These are phyloP conservation scores for Camillea tinctor DNA, from an alignment of 2,329 filamentous ascomycete species.

Conservation along the genomic window DNA sequence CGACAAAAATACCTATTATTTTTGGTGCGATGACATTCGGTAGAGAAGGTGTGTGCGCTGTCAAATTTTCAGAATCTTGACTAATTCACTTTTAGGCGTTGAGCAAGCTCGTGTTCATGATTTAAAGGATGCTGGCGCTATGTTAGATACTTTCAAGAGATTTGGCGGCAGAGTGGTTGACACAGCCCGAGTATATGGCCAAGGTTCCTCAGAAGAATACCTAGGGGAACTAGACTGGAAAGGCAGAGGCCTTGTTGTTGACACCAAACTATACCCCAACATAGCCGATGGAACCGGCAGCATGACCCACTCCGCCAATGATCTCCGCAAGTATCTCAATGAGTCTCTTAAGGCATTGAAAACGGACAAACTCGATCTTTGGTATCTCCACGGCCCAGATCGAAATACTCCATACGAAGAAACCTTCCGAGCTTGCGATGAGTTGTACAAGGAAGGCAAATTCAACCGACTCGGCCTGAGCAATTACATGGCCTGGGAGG, in stretches of 20 bases:
- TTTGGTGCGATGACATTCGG: no score
- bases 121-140: no score
- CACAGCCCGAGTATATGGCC: slow-evolving; percentile 64
- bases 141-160: slow-evolving; percentile 47
- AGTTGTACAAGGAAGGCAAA: slow-evolving; percentile 43
- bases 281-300: slow-evolving; percentile 3
- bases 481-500: slow-evolving; percentile 47
- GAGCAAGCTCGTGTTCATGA: no score
- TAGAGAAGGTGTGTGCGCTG: no score
- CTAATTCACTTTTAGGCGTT: no score
- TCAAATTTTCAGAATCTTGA: no score
- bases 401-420: slow-evolving; percentile 43
- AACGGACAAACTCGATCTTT: slow-evolving; percentile 13
- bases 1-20: no score
- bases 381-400: slow-evolving; percentile 51
- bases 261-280: slow-evolving; percentile 38
- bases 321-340: slow-evolving; percentile 31
- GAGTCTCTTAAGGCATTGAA: slow-evolving; percentile 33
- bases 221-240: slow-evolving; percentile 41
- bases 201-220: slow-evolving; percentile 59
- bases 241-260: slow-evolving; percentile 38
- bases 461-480: slow-evolving; percentile 45
- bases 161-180: slow-evolving; percentile 64
- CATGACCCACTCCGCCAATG: slow-evolving; percentile 26
- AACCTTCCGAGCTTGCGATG: slow-evolving; percentile 46